Evolutionary conservation across 2,329 filamentous ascomycete species (phyloP).

Genomic region (Microsporum canis): DNA sequence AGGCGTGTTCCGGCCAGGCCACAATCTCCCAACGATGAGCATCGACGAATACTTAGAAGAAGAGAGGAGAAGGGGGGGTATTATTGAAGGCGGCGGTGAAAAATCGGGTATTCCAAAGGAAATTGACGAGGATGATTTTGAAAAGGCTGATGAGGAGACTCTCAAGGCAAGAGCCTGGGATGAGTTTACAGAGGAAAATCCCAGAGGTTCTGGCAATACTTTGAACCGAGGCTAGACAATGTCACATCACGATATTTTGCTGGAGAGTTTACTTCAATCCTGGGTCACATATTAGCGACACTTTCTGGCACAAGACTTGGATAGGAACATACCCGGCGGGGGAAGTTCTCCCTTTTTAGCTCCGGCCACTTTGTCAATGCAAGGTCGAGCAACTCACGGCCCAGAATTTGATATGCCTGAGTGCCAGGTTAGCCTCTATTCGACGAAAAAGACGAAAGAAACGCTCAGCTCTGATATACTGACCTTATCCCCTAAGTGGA

Average conservation of each 20-base stretch:
- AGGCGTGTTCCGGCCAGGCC: constrained; percentile 78
- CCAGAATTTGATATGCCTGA: constrained; percentile 15
- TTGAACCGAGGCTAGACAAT: constrained; percentile 35
- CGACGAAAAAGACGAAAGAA: background rate
- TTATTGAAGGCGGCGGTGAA: constrained; percentile 82
- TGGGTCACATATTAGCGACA: background rate
- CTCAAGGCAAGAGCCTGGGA: constrained; percentile 94
- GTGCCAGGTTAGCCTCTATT: background rate
- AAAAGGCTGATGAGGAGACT: constrained; percentile 79
- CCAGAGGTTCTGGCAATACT: constrained; percentile 48
- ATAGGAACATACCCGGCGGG: constrained; percentile 3
- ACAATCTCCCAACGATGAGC: constrained; percentile 92
- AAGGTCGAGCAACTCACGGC: constrained; percentile 12
- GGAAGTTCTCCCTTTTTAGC: constrained; percentile 13
- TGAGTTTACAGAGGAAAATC: constrained; percentile 83
- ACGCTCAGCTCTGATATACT: background rate
- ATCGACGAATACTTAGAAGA: constrained; percentile 97
- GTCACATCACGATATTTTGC: background rate
- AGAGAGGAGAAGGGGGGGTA: constrained; percentile 69
- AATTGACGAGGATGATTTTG: constrained; percentile 79
- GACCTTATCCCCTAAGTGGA: constrained; percentile 25
- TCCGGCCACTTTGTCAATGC: constrained; percentile 16
- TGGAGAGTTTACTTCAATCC: background rate
- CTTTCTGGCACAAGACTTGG: background rate
- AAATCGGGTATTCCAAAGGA: constrained; percentile 56